Percentiles rank a stretch among this genome's conserved stretches.
Evolutionary conservation across 352 stramenopile species (phyloP).

Genomic region (Phytophthora aleatoria): DNA sequence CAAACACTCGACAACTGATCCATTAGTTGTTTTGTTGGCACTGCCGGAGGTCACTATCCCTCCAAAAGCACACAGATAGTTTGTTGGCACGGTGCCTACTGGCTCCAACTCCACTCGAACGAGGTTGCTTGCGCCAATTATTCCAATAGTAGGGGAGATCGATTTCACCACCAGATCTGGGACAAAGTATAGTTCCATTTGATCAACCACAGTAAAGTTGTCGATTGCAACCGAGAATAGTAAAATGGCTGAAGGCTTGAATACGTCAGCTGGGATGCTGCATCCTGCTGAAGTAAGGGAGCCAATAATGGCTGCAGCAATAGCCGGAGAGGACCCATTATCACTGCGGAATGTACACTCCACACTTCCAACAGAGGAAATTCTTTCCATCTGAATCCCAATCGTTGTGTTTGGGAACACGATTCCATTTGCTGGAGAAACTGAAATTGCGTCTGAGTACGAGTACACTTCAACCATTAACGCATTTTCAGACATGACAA

Average conservation of each 20-base stretch:
- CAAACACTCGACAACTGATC: conserved; percentile 32
- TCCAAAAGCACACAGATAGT: conserved; percentile 44
- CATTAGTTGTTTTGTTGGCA: conserved; percentile 4
- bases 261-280: conserved; percentile 12
- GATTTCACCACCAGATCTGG: conserved; percentile 26
- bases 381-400: conserved; percentile 19
- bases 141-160: conserved; percentile 29
- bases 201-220: conserved; percentile 20
- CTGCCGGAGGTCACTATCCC: neutral
- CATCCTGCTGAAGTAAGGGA: conserved; percentile 24
- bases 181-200: conserved; percentile 20
- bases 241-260: conserved; percentile 2
- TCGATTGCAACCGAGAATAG: conserved; percentile 37
- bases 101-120: conserved; percentile 28
- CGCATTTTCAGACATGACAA: conserved; percentile 44
- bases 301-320: conserved; percentile 5
- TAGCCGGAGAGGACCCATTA: neutral
- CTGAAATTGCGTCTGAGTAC: conserved; percentile 1
- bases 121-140: conserved; percentile 23
- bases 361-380: conserved; percentile 22
- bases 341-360: conserved; percentile 34
- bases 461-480: conserved; percentile 42
- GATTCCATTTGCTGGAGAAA: conserved; percentile 39
- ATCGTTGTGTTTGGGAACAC: conserved; percentile 39
- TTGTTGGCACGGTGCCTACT: neutral